phyloP scores from a whole-genome alignment of 2,329 filamentous ascomycete species.

The Fusarium brachygibbosum region DNA sequence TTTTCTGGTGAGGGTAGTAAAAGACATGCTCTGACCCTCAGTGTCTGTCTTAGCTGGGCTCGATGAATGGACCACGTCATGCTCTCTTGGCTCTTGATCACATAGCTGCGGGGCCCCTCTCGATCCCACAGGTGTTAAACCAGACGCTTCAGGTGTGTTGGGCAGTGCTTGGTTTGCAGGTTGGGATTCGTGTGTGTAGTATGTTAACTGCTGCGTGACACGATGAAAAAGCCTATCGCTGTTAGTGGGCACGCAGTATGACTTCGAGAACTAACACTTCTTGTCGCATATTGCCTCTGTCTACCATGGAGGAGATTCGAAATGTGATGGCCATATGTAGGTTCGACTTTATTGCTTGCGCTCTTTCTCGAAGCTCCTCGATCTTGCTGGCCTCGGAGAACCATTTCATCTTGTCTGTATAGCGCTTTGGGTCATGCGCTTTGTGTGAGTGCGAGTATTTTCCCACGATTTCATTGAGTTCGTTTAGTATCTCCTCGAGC shows the following conservation, averaged over 20 bases:
- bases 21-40: fast-evolving
- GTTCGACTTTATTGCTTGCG: not conserved
- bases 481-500: not conserved
- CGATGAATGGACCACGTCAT: fast-evolving
- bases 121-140: fast-evolving
- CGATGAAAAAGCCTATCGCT: not conserved
- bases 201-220: not conserved
- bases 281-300: slow-evolving; percentile 5
- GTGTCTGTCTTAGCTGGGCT: too few species aligned
- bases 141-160: fast-evolving
- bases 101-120: fast-evolving
- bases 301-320: slow-evolving; percentile 6
- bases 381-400: slow-evolving; percentile 16
- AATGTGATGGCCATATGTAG: slow-evolving; percentile 7
- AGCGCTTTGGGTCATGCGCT: not conserved
- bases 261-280: slow-evolving; percentile 19
- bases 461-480: not conserved
- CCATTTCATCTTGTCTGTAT: slow-evolving; percentile 24
- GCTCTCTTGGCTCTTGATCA: not conserved
- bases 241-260: fast-evolving
- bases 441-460: not conserved
- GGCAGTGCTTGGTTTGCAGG: fast-evolving
- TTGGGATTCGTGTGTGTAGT: not conserved
- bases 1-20: fast-evolving
- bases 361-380: slow-evolving; percentile 17